These are phyloP conservation scores for Xylaria nigripes DNA, from an alignment of 495 filamentous ascomycete genomes.

Conservation along the genomic window DNA sequence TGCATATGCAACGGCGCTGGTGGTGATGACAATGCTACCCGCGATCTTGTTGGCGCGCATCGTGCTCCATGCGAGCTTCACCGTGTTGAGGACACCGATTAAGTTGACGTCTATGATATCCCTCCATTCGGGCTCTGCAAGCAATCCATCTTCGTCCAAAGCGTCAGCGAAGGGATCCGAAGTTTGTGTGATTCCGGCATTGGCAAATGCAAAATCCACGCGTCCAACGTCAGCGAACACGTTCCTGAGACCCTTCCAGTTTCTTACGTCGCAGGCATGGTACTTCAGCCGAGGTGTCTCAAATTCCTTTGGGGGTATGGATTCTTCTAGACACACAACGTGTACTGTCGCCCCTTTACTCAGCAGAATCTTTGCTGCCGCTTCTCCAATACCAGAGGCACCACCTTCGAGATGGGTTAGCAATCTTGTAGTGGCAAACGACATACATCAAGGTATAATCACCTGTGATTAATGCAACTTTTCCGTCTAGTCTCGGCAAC, in stretches of 20 bases:
- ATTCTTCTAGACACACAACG: not conserved
- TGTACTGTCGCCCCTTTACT: slow-evolving; percentile 8
- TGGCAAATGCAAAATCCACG: slow-evolving; percentile 23
- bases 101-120: slow-evolving; percentile 24
- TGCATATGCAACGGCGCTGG: slow-evolving; percentile 26
- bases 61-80: slow-evolving; percentile 21
- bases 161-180: slow-evolving; percentile 1
- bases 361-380: slow-evolving; percentile 4
- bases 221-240: slow-evolving; percentile 12
- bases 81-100: slow-evolving; percentile 17
- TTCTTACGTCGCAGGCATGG: slow-evolving; percentile 14
- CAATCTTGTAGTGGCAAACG: not conserved
- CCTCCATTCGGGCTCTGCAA: not conserved
- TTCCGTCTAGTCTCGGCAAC: not conserved
- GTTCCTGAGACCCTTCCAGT: slow-evolving; percentile 13
- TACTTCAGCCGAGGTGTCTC: not conserved
- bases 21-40: slow-evolving; percentile 26
- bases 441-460: not conserved
- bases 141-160: not conserved
- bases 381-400: slow-evolving; percentile 6
- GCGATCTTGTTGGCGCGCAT: slow-evolving; percentile 9
- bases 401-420: not conserved
- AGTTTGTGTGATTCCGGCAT: slow-evolving; percentile 21
- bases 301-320: not conserved
- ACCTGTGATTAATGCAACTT: slow-evolving; percentile 11